These are phyloP conservation scores for Parmales sp. DNA, from an alignment of 108 stramenopile genomes.

Conservation along the genomic window DNA sequence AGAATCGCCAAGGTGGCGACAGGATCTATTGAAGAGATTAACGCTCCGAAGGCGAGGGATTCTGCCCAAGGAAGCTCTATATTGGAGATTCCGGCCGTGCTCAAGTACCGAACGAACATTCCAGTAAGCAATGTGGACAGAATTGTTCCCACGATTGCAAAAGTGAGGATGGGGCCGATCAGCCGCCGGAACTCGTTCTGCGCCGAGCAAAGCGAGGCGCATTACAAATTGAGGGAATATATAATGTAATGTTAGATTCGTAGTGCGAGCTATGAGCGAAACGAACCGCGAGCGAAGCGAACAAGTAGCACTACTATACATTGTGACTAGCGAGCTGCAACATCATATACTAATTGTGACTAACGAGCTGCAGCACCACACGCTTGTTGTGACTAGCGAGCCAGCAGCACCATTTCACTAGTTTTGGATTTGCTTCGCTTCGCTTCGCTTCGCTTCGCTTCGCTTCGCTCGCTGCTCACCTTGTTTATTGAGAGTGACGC, in stretches of 20 bases:
- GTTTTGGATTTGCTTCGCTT: too few relatives aligned
- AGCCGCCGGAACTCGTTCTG: conserved; percentile 65
- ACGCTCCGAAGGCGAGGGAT: conserved; percentile 67
- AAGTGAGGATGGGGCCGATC: conserved; percentile 58
- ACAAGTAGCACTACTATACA: too few relatives aligned
- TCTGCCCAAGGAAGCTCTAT: conserved; percentile 52
- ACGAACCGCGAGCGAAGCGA: neutral
- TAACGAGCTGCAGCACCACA: too few relatives aligned
- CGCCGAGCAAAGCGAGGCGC: too few relatives aligned
- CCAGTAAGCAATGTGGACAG: conserved; percentile 59
- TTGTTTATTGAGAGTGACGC: conserved; percentile 39
- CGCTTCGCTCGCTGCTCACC: neutral
- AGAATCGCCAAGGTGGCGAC: conserved; percentile 70
- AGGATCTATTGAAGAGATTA: conserved; percentile 80
- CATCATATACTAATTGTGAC: too few relatives aligned
- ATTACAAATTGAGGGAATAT: too few relatives aligned
- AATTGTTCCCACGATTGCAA: conserved; percentile 63
- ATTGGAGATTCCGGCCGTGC: too few relatives aligned
- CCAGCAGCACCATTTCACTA: too few relatives aligned
- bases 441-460: too few relatives aligned
- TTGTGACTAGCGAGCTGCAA: too few relatives aligned
- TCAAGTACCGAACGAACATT: conserved; percentile 37
- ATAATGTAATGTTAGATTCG: too few relatives aligned
- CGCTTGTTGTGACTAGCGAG: too few relatives aligned
- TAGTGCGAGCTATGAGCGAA: neutral